Conservation (phyloP, 2,329 filamentous ascomycete species). For the Pyricularia sp. region DNA sequence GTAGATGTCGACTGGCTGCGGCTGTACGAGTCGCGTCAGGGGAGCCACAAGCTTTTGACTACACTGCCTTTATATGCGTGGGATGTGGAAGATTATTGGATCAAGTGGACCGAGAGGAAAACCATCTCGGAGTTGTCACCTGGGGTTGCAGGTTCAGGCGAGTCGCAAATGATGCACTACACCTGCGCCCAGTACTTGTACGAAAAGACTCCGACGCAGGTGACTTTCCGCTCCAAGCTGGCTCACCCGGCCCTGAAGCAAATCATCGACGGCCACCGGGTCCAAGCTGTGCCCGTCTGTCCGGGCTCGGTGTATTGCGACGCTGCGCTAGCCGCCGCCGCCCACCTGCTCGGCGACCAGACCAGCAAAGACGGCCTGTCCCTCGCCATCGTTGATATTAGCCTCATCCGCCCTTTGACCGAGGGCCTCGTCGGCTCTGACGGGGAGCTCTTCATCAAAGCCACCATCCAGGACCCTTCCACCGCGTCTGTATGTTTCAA, state of each 20-base stretch:
- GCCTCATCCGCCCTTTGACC: too few species aligned
- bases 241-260: background rate
- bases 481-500: too few species aligned
- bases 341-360: too few species aligned
- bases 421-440: too few species aligned
- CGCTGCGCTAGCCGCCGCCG: too few species aligned
- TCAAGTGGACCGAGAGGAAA: constrained; percentile 37
- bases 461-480: too few species aligned
- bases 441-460: too few species aligned
- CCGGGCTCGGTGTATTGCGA: too few species aligned
- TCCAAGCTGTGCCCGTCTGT: too few species aligned
- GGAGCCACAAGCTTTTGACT: constrained; percentile 43
- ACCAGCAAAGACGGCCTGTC: too few species aligned
- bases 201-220: background rate
- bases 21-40: constrained; percentile 52
- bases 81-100: constrained; percentile 65
- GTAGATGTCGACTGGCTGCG: constrained; percentile 59
- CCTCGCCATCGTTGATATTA: too few species aligned
- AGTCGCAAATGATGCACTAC: background rate
- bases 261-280: too few species aligned
- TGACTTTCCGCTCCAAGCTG: background rate
- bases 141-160: background rate
- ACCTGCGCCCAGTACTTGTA: background rate
- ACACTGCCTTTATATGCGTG: constrained; percentile 60
- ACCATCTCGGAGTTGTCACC: background rate